Base-by-base conservation (phyloP, 495 filamentous ascomycete genomes). In the Entonaema liquescens region DNA sequence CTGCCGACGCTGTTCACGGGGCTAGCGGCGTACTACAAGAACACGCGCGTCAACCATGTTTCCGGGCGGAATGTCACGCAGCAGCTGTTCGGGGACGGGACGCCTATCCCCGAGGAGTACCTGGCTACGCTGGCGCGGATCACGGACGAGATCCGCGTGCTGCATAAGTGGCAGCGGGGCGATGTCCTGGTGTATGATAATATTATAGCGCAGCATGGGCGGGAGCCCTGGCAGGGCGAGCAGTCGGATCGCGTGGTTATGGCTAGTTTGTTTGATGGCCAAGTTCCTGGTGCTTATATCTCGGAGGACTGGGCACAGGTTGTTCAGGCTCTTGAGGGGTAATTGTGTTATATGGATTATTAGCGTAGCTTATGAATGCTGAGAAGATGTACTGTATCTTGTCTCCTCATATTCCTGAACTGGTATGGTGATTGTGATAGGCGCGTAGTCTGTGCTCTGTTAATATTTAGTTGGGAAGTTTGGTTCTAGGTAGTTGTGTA, bases 1-100 rank as follows among this genome's bases (percentile, higher is more conserved):
- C 60, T 85, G n/a, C 81, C 82, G 3, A 79, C 80, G n/a, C 76
- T 86, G n/a, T 87, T 86, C 60, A 87, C 84, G 13, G 82, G 81
- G 12, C 64, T 84, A 13, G 84, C 83, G 1, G 78, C 82, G 15
- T 81, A 83, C 29, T 84, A 81, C 68, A 79, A 81, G 68, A 83
- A 82, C 36, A 65, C 62, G 5, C 67, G 75, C 28, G 59, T 67
- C 6, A 75, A 80, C 15, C 67, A 62, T 61, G 13, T 68, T 67
- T 8, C 65, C 69, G 65, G 66, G 19, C 70, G 54, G 53, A 72
- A 73, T 5, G 58, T 66, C 23, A 66, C 73, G 28, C 74, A 73
- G 50, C 69, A 76, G 55, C 78, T 77, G 59, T 86, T 82, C 70
- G 84, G 85, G 0, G 86, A 88, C 73, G 84, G 81, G 8, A 80